Evolutionary conservation across 2,329 filamentous ascomycete species (phyloP).

Genomic region (Paraphoma sp.): DNA sequence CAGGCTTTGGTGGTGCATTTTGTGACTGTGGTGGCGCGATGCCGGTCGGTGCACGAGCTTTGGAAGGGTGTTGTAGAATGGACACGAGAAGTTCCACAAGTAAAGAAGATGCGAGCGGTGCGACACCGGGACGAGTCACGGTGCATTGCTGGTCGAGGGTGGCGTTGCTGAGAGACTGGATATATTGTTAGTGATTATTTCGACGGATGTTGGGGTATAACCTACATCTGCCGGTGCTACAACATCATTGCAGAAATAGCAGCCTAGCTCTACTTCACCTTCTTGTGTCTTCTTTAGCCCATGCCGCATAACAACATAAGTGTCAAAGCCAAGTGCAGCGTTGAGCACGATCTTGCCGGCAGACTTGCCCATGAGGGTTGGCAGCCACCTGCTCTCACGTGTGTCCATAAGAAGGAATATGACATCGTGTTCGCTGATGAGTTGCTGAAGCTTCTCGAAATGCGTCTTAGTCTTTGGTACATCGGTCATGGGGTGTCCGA

Average conservation of each 20-base stretch:
- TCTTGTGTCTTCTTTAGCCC: conserved; percentile 65
- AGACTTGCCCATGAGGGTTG: conserved; percentile 94
- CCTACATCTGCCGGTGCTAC: conserved; percentile 91
- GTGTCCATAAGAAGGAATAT: conserved; percentile 98
- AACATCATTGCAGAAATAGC: conserved; percentile 99
- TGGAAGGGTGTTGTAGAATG: conserved; percentile 72
- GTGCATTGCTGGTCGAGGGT: conserved; percentile 98
- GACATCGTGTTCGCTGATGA: conserved; percentile 86
- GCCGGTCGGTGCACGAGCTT: conserved; percentile 34
- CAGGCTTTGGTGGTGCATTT: conserved; percentile 5
- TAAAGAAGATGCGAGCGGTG: conserved; percentile 88
- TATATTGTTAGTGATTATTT: not conserved
- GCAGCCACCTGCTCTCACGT: conserved; percentile 91
- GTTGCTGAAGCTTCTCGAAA: conserved; percentile 73
- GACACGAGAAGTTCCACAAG: conserved; percentile 90
- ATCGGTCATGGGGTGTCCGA: conserved; percentile 85
- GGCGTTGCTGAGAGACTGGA: conserved; percentile 86
- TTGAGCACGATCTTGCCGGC: conserved; percentile 96
- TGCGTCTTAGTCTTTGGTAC: conserved; percentile 72
- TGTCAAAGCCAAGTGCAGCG: conserved; percentile 93
- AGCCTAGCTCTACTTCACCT: conserved; percentile 75
- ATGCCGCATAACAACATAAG: conserved; percentile 96
- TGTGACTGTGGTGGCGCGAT: conserved; percentile 13
- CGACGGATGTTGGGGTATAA: conserved; percentile 26
- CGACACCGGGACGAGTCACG: conserved; percentile 90